Percentiles rank a stretch among this genome's conserved stretches.
Evolutionary conservation across 805 yeast genomes (phyloP).

Genomic region (Cyberlindnera americana): DNA sequence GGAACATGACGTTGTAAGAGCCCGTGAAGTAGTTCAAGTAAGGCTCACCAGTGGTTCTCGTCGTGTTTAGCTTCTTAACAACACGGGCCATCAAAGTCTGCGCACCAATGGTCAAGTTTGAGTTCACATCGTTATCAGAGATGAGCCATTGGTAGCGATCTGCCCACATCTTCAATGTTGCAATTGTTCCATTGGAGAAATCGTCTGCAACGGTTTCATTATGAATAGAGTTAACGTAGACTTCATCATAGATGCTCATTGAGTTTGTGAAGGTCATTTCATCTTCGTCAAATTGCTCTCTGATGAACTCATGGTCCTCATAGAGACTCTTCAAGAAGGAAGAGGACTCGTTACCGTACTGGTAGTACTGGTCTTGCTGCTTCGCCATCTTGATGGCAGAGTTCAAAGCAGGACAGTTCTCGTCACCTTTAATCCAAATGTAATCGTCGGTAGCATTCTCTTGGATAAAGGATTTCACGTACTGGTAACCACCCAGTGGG

Average conservation of each 20-base stretch:
- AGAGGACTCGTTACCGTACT: constrained; percentile 31
- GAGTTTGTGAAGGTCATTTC: constrained; percentile 38
- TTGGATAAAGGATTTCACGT: constrained; percentile 38
- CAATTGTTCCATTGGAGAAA: constrained; percentile 32
- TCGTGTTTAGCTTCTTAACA: constrained; percentile 33
- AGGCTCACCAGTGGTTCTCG: constrained; percentile 34
- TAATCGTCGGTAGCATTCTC: constrained; percentile 33
- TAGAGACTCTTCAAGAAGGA: constrained; percentile 37
- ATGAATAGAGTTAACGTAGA: constrained; percentile 40
- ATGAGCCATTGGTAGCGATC: constrained; percentile 39
- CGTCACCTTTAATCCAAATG: constrained; percentile 42
- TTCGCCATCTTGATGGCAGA: constrained; percentile 32
- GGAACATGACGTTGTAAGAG: constrained; percentile 43
- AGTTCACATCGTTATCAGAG: constrained; percentile 24
- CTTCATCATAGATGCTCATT: constrained; percentile 38
- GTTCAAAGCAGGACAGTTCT: constrained; percentile 37
- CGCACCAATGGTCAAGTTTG: constrained; percentile 40
- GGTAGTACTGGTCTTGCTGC: constrained; percentile 30
- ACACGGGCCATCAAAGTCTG: constrained; percentile 37
- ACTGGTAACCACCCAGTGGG: constrained; percentile 45
- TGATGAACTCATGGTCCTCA: constrained; percentile 25
- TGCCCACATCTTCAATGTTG: constrained; percentile 34
- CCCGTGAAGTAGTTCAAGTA: constrained; percentile 42
- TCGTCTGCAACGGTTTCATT: constrained; percentile 34
- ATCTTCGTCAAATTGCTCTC: constrained; percentile 22